These are phyloP conservation scores for Pleurotus ostreatus DNA, from an alignment of 768 basidiomycete species.

Conservation along the genomic window DNA sequence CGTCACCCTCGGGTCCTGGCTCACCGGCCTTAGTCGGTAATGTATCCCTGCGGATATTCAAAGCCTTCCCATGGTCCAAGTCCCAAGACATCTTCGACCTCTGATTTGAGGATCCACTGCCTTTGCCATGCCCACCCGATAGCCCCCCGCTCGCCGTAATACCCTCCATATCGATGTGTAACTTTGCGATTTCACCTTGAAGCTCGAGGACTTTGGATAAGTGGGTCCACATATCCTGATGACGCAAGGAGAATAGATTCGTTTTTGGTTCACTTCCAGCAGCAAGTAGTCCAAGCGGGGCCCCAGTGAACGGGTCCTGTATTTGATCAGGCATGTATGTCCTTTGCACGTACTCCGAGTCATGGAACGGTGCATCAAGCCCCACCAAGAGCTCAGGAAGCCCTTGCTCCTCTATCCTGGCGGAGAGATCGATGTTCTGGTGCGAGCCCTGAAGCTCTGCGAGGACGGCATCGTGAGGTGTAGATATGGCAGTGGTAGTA, in stretches of 20 bases:
- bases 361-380: not conserved
- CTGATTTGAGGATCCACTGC: slow-evolving; percentile 10
- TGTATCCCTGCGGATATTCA: not conserved
- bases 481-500: slow-evolving; percentile 26
- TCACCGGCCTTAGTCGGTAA: slow-evolving; percentile 7
- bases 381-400: not conserved
- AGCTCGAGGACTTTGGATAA: slow-evolving; percentile 67
- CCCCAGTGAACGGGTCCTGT: slow-evolving; percentile 49
- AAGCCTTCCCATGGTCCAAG: slow-evolving; percentile 1
- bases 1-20: slow-evolving; percentile 25
- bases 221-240: slow-evolving; percentile 62
- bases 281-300: slow-evolving; percentile 32
- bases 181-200: slow-evolving; percentile 65
- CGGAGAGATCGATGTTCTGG: slow-evolving; percentile 13
- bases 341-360: slow-evolving; percentile 5
- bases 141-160: slow-evolving; percentile 38
- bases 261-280: slow-evolving; percentile 13
- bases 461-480: slow-evolving; percentile 64
- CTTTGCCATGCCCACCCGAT: slow-evolving; percentile 31
- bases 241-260: slow-evolving; percentile 20
- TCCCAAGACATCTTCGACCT: slow-evolving; percentile 5
- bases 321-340: slow-evolving; percentile 13
- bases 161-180: slow-evolving; percentile 76
- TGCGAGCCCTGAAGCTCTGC: slow-evolving; percentile 40
- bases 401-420: slow-evolving; percentile 8